These are phyloP conservation scores for Heracleum sosnowskyi DNA, from an alignment of 129 eudicot species.

Conservation along the genomic window DNA sequence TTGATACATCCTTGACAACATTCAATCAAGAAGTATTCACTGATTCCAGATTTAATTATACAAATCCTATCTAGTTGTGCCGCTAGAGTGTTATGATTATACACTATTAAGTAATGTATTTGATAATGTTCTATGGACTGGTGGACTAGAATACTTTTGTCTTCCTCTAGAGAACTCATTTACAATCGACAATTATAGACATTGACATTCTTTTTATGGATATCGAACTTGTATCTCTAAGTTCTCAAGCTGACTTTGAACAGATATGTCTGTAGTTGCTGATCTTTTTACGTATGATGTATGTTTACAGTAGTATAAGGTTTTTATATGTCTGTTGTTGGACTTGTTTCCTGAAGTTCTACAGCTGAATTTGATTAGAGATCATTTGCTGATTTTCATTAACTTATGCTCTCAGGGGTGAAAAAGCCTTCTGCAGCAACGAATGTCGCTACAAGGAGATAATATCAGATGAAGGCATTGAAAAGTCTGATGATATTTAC, in stretches of 20 bases:
- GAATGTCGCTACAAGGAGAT: constrained; percentile 54
- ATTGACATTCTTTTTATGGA: not conserved
- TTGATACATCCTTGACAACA: not conserved
- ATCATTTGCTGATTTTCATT: not conserved
- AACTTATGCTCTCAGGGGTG: constrained; percentile 48
- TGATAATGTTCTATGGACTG: not conserved
- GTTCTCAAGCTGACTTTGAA: not conserved
- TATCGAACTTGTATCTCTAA: not conserved
- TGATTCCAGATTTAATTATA: not conserved
- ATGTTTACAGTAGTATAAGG: not conserved
- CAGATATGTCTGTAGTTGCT: not conserved
- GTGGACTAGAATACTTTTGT: not conserved
- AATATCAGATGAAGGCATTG: constrained; percentile 33
- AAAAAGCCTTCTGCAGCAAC: constrained; percentile 76
- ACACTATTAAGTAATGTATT: not conserved
- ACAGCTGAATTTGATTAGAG: not conserved
- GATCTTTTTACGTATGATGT: not conserved
- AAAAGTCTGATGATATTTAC: constrained; percentile 17
- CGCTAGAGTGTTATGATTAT: not conserved
- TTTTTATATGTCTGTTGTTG: not conserved
- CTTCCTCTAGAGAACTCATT: no score
- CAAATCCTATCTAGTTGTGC: not conserved
- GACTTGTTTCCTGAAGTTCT: not conserved
- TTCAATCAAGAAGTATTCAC: not conserved
- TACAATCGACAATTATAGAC: no score